Evolutionary conservation across 352 stramenopile genomes (phyloP), one percentile per base, ranked within the genome.

Genomic region (Phytophthora kernoviae): DNA sequence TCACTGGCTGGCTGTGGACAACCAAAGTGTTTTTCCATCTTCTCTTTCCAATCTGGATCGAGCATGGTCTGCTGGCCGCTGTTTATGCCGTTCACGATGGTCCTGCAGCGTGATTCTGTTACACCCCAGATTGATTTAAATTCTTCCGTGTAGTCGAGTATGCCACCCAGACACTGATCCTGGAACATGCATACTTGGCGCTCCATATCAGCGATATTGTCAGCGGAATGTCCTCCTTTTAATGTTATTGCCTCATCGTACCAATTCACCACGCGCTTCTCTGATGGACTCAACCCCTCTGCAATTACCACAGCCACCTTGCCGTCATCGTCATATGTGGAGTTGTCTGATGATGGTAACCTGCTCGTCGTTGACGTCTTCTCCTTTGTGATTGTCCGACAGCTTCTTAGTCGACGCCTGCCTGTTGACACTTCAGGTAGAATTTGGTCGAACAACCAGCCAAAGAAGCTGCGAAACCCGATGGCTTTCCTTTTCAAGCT

Each of bases 111-210:
- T 5, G 71, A 58, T 4, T 64, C 52, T 7, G 62, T 47, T 15
- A 79, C 69, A 18, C 61, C 49, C 73, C 68, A 81, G n/a, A 65
- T 55, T 17, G 49, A 36, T 42, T 80, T 84, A 69, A 84, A 83
- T 27, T 78, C 73, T 0, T 65, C 34, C 7, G 62, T 59, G 42
- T 75, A 84, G 24, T 80, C 62, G 3, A 58, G 27, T 4, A 69
- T 62, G 8, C 73, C 73, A 21, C 73, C 73, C 6, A 84, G 72
- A 57, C 76, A 86, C 22, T 77, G 59, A 6, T 79, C 68, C 30
- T 86, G 63, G 48, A 82, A 76, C 68, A 77, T 62, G 43, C 76
- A 80, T 30, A 73, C 37, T 62, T 84, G 80, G 44, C 65, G 68
- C 36, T 86, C 73, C 43, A 84, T 62, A 39, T 86, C 70, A 8